Base-by-base conservation (phyloP, 805 yeast genomes). In the Starmerella floricola region DNA sequence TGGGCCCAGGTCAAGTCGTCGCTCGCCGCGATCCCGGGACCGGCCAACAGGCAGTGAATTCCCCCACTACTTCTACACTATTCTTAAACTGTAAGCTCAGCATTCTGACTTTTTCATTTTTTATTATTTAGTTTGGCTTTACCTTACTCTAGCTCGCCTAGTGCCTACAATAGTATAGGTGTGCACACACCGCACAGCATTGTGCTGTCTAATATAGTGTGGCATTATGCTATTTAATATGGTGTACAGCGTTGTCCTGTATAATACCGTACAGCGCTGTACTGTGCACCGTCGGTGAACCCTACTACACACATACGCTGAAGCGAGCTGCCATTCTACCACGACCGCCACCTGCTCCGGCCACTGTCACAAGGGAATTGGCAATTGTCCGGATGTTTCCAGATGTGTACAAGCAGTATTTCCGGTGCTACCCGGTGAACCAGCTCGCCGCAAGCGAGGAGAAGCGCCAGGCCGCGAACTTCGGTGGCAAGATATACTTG, bases 401-500 rank as follows among this genome's bases (percentile, higher is more conserved):
- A 34, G 63, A 60, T 45, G 62, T 60, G 47, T 91, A 86, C 63
- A 86, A 82, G 53, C 95, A 86, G 49, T 82, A 73, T 61, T 91
- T 84, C 66, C 72, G 99, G 55, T 80, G 95, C 57, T 91, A 86
- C 59, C 96, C 98, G 2, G 74, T 88, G 26, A 69, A 80, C 1
- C 82, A 82, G 85, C 82, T 88, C 93, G 79, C 86, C 12, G 49
- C 45, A n/a, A 94, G 70, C 28, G 78, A 58, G 54, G 70, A 53
- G 69, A 48, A 49, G 41, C 69, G 46, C 62, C 86, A 48, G 73
- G 80, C 60, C 47, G 79, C 93, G 38, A 86, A 91, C 56, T 88
- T 64, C 62, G 97, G 98, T 11, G 99, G 99, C 49, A 91, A 91
- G 65, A 85, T 91, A 41, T 86, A 88, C 49, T 61, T 91, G 38